phyloP scores from a whole-genome alignment of 2,329 filamentous ascomycete genomes.

The Sclerotinia minor region DNA sequence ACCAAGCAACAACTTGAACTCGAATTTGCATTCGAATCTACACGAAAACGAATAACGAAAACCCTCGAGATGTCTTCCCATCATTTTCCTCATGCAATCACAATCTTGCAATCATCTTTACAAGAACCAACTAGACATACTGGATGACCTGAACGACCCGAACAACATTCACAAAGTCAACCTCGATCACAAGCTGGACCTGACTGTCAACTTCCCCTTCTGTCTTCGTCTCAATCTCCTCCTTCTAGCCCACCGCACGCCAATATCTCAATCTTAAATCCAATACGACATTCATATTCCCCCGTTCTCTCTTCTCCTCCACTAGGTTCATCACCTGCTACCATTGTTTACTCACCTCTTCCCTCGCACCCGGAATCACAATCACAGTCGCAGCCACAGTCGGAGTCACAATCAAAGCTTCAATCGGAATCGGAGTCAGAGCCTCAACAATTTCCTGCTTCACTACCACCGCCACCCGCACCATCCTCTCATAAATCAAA shows the following conservation, averaged over 20 bases:
- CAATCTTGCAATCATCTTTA: neutral
- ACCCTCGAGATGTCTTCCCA: neutral
- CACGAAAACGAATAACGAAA: neutral
- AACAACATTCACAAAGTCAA: neutral
- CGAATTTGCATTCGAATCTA: neutral
- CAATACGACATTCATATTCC: slow-evolving; percentile 6
- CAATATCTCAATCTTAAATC: neutral
- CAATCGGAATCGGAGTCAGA: neutral
- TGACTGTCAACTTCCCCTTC: neutral
- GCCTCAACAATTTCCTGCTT: neutral
- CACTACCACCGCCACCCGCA: too few species aligned
- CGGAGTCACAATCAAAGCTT: neutral
- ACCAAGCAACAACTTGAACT: neutral
- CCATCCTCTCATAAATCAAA: neutral
- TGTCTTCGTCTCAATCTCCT: neutral
- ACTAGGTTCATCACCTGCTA: slow-evolving; percentile 4
- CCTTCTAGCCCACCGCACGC: neutral
- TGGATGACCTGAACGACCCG: neutral
- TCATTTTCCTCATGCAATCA: neutral
- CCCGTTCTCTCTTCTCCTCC: neutral
- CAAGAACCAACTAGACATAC: neutral
- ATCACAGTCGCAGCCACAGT: neutral
- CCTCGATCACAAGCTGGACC: neutral
- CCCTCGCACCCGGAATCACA: neutral
- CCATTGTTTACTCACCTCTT: slow-evolving; percentile 14